Evolutionary conservation across 768 basidiomycete genomes (phyloP), one percentile per base, ranked within the genome.

Genomic region (Lyophyllum atratum): DNA sequence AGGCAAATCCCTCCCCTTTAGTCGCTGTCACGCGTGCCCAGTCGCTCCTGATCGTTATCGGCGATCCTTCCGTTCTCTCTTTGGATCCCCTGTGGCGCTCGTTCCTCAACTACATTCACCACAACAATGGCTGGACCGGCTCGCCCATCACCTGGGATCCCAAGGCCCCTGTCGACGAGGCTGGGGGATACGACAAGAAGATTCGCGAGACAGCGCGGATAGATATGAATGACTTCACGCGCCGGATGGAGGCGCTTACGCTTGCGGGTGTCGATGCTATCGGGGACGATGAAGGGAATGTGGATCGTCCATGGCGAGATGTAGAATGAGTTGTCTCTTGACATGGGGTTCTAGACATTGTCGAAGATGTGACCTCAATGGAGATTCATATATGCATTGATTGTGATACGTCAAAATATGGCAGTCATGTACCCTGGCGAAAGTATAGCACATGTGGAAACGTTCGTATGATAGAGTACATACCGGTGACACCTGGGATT

Each of bases 11-110:
- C 4, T 19, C 17, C 39, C 39, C 17, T 45, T 22, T 60, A 87
- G 87, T 90, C 34, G 85, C 86, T 4, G 68, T 90, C 12, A 90
- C 87, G 0, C 83, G 86, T 12, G 85, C 85, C 0, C 79, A 87
- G 66, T 82, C 85, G 0, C 71, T 89, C 4, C 76, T 89, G 15
- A 80, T 88, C 58, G 72, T 88, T 47, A 68, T 89, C 46, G 87
- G 86, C 4, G 82, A 89, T 63, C 83, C 86, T 0, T 67, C 70
- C 4, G 78, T 86, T 4, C 76, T 88, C 5, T 79, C 77, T 2
- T 74, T 85, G 28, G 85, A 87, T 62, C 80, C 79, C 0, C 68
- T 85, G 1, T 88, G 86, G 87, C 73, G 83, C 9, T 64, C 66
- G 0, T 86, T 89, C 75, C 64, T 89, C 55, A 85, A 85, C 66